These are phyloP conservation scores for Neofusicoccum kwambonambiense DNA, from an alignment of 2,329 filamentous ascomycete genomes.

Conservation along the genomic window DNA sequence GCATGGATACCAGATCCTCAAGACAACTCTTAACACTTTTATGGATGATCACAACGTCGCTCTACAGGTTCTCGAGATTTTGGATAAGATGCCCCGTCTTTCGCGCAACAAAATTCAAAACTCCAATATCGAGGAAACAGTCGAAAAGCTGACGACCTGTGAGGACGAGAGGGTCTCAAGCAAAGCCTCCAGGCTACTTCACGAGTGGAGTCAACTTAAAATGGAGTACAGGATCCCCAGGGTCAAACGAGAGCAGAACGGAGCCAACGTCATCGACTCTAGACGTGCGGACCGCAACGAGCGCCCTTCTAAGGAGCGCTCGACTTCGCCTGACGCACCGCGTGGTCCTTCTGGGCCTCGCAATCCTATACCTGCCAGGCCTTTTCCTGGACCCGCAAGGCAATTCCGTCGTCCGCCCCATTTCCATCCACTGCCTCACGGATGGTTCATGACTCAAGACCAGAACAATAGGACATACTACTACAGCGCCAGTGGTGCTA, in stretches of 20 bases:
- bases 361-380: constrained; percentile 55
- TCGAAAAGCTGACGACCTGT: constrained; percentile 66
- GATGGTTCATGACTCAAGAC: constrained; percentile 80
- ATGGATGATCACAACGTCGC: constrained; percentile 87
- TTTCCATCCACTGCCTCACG: constrained; percentile 66
- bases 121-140: constrained; percentile 85
- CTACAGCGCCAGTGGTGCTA: constrained; percentile 74
- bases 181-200: constrained; percentile 69
- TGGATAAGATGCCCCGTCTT: constrained; percentile 83
- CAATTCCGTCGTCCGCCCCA: constrained; percentile 42
- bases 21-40: constrained; percentile 80
- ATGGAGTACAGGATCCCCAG: constrained; percentile 90
- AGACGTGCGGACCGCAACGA: constrained; percentile 64
- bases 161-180: constrained; percentile 73
- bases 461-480: constrained; percentile 70
- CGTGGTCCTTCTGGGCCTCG: constrained; percentile 45
- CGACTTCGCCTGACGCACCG: constrained; percentile 46
- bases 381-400: constrained; percentile 39
- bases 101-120: constrained; percentile 97
- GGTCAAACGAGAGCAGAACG: constrained; percentile 75
- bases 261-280: constrained; percentile 39
- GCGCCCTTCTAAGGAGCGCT: constrained; percentile 48
- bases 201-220: constrained; percentile 86
- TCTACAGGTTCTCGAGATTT: constrained; percentile 82
- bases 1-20: constrained; percentile 95